Evolutionary conservation across 2,329 filamentous ascomycete genomes (phyloP), one percentile per base, ranked within the genome.

Genomic region (Chlorencoelia australis): DNA sequence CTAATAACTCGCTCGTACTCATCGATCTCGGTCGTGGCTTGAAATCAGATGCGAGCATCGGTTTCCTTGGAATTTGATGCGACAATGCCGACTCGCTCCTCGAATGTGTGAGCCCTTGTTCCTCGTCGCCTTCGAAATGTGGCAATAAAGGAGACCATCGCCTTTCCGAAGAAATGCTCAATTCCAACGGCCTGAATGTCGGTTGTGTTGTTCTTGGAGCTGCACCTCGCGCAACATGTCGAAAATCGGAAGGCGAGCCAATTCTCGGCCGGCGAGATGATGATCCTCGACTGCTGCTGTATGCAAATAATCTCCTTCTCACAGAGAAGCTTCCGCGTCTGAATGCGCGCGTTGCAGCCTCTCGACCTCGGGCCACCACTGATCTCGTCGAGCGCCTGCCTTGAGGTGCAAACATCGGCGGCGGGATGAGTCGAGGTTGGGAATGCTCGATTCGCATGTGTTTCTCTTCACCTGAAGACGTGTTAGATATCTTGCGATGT

Each of bases 121-220:
- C 11, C 25, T 47, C 43, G 11, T 52, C 52, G 8, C 33, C 51
- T 27, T 67, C 62, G 45, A 78, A 66, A 34, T 69, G 61, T 27
- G 73, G 65, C 4, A 75, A 44, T 21, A 78, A 62, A 0, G 74
- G 69, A n/a, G 74, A 78, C 11, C 75, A 58, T 35, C 57, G 59
- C 32, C 63, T 62, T 32, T 65, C 52, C 9, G 61, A 49, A 44
- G 70, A 67, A 36, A 77, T 69, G 55, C 66, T 71, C 41, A 78
- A 57, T 55, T 79, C 67, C 18, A 78, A 63, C 3, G 72, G 72
- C 25, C 66, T 65, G 44, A 74, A 74, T 4, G 19, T 45, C 27
- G 22, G 48, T 51, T 37, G n/a, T n/a, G n/a, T n/a, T n/a, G n/a
- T n/a, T n/a, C 63, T 27, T 73, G 76, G 49, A 79, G 79, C 41